Evolutionary conservation across 805 yeast species (phyloP), one percentile per base, ranked within the genome.

Genomic region (Sugiyamaella valdiviana): DNA sequence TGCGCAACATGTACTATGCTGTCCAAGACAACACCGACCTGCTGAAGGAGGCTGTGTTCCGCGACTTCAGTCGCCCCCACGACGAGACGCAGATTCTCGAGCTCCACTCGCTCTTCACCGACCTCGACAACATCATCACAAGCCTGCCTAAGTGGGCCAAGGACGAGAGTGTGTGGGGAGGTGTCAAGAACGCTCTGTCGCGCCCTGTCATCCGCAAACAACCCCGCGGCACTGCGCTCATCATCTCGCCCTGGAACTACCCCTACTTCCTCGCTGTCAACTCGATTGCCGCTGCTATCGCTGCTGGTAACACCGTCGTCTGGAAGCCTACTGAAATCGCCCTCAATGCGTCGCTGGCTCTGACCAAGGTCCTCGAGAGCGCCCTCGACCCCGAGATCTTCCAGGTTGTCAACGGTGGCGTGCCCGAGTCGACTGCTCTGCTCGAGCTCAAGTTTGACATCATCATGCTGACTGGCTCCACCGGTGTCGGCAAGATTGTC

Each of bases 381-480:
- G 75, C 80, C 12, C 71, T 81, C 51, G 85, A 76, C 60, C 74
- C 74, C 0, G 76, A 75, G n/a, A 65, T 79, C 15, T 68, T 85
- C 47, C 59, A 70, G 44, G 77, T 80, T 39, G 83, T 91, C 50
- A 78, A 79, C 57, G 98, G 98, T 35, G 89, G 77, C 3, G 67
- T 83, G 38, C 69, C 76, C 3, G 87, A 79, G 65, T 73, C 91
- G 2, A 74, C 79, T 2, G 73, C 57, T 19, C 66, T 87, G 46
- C 73, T 86, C 57, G 70, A 77, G 29, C 78, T 75, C 53, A 81
- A 77, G 58, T 86, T 79, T 59, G 96, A 89, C 67, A 81, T 84
- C 65, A 87, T 91, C 51, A 72, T 89, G 65, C 85, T 83, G 65
- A 91, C 98, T 3, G 98, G 98, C 15, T 81, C 85, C 36, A 74